Conservation (phyloP, 768 basidiomycete species). For the Tubosaeta sp. region DNA sequence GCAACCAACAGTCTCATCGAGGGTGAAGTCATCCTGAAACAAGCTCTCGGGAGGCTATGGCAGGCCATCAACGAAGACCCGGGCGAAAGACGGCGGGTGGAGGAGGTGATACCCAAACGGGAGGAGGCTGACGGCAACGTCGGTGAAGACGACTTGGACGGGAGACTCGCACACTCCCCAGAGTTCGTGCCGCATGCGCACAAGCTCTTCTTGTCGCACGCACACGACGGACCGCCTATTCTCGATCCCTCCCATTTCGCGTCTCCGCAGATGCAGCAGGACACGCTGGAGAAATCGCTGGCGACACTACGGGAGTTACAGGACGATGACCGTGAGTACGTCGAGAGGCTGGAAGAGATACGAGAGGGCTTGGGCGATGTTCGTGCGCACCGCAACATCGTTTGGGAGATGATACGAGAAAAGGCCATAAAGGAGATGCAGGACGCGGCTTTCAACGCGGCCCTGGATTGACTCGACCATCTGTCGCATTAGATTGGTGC, state of each 20-base stretch:
- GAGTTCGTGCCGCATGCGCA: conserved; percentile 62
- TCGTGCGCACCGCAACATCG: conserved; percentile 60
- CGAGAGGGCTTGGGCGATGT: conserved; percentile 76
- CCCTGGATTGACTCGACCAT: conserved; percentile 21
- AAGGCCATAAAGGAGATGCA: conserved; percentile 72
- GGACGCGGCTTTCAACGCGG: conserved; percentile 47
- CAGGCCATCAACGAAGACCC: conserved; percentile 74
- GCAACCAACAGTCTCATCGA: conserved; percentile 83
- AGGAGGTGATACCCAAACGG: conserved; percentile 58
- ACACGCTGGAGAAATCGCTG: conserved; percentile 69
- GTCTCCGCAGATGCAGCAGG: conserved; percentile 61
- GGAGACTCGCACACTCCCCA: conserved; percentile 54
- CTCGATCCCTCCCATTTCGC: conserved; percentile 62
- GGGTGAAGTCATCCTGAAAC: conserved; percentile 69
- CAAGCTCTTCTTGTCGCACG: conserved; percentile 60
- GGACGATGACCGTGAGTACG: conserved; percentile 84
- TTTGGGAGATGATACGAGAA: conserved; percentile 77
- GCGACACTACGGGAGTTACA: conserved; percentile 73
- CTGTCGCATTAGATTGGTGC: not conserved
- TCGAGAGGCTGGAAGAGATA: conserved; percentile 80
- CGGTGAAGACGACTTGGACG: conserved; percentile 35
- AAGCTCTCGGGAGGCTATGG: conserved; percentile 77
- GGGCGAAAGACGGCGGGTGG: conserved; percentile 32
- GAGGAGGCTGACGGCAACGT: conserved; percentile 62
- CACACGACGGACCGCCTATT: conserved; percentile 42